Percentiles rank a stretch among this genome's conserved stretches.
These are phyloP conservation scores for Talaromyces sp. DNA, from an alignment of 2,329 filamentous ascomycete species.

Conservation along the genomic window DNA sequence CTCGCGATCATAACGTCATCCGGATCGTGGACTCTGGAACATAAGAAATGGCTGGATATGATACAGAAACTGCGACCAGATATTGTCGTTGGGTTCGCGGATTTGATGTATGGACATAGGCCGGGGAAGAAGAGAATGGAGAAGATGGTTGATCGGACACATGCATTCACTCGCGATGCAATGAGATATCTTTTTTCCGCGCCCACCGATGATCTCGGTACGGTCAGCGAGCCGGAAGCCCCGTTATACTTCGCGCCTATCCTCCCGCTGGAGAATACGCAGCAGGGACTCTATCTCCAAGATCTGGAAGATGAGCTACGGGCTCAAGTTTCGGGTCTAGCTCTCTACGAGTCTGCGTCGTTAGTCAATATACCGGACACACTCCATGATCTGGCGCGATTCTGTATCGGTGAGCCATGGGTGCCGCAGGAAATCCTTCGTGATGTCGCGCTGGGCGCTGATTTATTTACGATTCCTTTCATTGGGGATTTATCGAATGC, in stretches of 20 bases:
- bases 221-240: slow-evolving; percentile 14
- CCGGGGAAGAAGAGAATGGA: slow-evolving; percentile 68
- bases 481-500: slow-evolving; percentile 71
- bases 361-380: slow-evolving; percentile 62
- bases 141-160: slow-evolving; percentile 82
- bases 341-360: slow-evolving; percentile 71
- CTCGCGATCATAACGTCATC: slow-evolving; percentile 81
- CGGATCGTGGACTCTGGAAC: slow-evolving; percentile 70
- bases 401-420: slow-evolving; percentile 67
- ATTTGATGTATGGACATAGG: slow-evolving; percentile 59
- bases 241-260: slow-evolving; percentile 62
- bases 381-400: slow-evolving; percentile 62
- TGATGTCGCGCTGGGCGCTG: slow-evolving; percentile 71
- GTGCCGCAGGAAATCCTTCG: slow-evolving; percentile 74
- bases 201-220: slow-evolving; percentile 22
- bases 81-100: slow-evolving; percentile 72
- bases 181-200: slow-evolving; percentile 46
- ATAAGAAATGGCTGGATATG: slow-evolving; percentile 64
- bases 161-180: slow-evolving; percentile 72
- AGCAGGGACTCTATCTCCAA: slow-evolving; percentile 77
- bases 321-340: slow-evolving; percentile 62
- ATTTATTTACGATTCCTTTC: slow-evolving; percentile 75
- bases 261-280: slow-evolving; percentile 67
- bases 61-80: slow-evolving; percentile 69
- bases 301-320: slow-evolving; percentile 63